phyloP scores from a whole-genome alignment of 108 stramenopile genomes.

The Cyclostephanos tholiformis region DNA sequence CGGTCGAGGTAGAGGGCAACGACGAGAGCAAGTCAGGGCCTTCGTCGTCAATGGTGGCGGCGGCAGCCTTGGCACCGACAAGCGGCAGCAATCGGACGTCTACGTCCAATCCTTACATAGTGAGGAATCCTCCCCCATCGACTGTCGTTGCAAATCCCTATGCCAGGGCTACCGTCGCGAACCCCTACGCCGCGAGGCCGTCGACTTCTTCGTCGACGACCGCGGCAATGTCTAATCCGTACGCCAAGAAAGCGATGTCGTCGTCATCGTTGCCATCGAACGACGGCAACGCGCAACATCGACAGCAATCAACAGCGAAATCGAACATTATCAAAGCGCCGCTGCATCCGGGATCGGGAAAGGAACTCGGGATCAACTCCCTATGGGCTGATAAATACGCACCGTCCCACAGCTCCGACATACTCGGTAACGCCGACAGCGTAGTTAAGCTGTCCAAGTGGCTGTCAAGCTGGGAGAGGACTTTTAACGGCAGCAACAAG shows the following conservation, averaged over 20 bases:
- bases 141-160: slow-evolving; percentile 46
- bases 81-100: too few species aligned
- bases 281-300: not conserved
- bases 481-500: slow-evolving; percentile 61
- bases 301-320: not conserved
- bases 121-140: too few species aligned
- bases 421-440: slow-evolving; percentile 80
- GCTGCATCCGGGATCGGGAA: slow-evolving; percentile 3
- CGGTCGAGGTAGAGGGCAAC: slow-evolving; percentile 15
- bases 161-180: slow-evolving; percentile 27
- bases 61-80: not conserved
- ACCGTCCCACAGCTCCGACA: slow-evolving; percentile 64
- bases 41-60: not conserved
- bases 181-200: slow-evolving; percentile 25
- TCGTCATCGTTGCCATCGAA: not conserved
- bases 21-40: not conserved
- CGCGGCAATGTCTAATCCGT: slow-evolving; percentile 52
- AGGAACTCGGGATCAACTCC: slow-evolving; percentile 35
- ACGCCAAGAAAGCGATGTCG: slow-evolving; percentile 47
- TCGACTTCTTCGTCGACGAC: slow-evolving; percentile 4
- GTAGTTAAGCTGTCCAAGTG: slow-evolving; percentile 61
- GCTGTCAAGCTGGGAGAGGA: slow-evolving; percentile 85
- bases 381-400: slow-evolving; percentile 96
- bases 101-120: too few species aligned
- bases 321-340: not conserved